Percentiles rank a stretch among this genome's conserved stretches.
Conservation (phyloP, 2,329 filamentous ascomycete genomes). For the Aspergillus tubingensis region DNA sequence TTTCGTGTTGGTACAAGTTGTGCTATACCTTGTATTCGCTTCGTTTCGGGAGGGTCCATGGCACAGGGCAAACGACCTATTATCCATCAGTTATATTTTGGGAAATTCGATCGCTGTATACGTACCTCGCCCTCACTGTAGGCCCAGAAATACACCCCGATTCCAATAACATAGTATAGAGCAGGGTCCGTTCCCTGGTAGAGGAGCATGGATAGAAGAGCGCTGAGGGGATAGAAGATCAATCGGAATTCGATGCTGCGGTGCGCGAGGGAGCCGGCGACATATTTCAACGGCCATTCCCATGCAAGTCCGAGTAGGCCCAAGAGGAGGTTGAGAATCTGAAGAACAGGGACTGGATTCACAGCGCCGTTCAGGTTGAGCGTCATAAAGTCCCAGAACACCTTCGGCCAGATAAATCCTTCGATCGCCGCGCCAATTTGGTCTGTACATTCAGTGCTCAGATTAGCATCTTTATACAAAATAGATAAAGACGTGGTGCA, state of each 20-base stretch:
- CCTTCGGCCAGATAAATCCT: conserved; percentile 97
- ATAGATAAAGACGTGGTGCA: conserved; percentile 28
- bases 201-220: conserved; percentile 72
- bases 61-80: conserved; percentile 67
- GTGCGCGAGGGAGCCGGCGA: conserved; percentile 78
- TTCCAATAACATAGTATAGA: conserved; percentile 85
- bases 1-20: not conserved
- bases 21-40: conserved; percentile 31
- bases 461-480: conserved; percentile 17
- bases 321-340: conserved; percentile 84
- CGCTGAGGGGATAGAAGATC: conserved; percentile 76
- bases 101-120: conserved; percentile 17
- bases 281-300: conserved; percentile 82
- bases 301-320: conserved; percentile 77
- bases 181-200: conserved; percentile 94
- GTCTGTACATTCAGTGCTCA: conserved; percentile 56
- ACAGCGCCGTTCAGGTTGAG: conserved; percentile 85
- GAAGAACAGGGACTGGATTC: conserved; percentile 82
- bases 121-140: conserved; percentile 95
- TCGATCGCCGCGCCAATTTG: conserved; percentile 82
- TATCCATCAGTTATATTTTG: not conserved
- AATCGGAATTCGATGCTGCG: conserved; percentile 85
- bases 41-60: conserved; percentile 65
- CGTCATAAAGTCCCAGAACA: conserved; percentile 97
- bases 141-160: conserved; percentile 91